Conservation (phyloP, 139 green algal genomes). For the Closterium sp. region DNA sequence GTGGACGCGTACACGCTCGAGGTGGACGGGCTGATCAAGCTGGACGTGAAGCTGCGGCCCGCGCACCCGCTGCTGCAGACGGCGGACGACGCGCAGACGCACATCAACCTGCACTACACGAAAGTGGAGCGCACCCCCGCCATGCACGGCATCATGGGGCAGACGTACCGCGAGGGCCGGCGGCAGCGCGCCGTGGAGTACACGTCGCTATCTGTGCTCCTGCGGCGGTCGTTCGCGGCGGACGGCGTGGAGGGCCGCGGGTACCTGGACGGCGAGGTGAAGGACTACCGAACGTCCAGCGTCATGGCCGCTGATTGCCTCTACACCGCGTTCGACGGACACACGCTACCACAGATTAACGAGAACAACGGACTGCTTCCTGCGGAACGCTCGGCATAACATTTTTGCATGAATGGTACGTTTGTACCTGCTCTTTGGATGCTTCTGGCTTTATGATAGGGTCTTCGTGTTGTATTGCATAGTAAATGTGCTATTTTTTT, state of each 20-base stretch:
- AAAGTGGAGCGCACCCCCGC: conserved; percentile 5
- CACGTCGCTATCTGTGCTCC: background rate
- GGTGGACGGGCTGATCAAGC: background rate
- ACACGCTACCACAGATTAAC: background rate
- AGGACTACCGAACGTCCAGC: background rate
- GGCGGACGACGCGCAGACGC: conserved; percentile 16
- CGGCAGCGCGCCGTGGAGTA: background rate
- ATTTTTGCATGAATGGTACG: too few species aligned
- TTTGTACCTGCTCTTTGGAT: too few species aligned
- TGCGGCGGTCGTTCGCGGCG: background rate
- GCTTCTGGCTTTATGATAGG: too few species aligned
- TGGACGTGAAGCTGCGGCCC: conserved; percentile 12
- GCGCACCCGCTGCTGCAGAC: conserved; percentile 31
- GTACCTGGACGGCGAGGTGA: conserved; percentile 1
- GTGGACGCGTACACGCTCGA: background rate
- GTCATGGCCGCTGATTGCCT: background rate
- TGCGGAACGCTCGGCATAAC: too few species aligned
- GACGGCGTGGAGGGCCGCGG: background rate
- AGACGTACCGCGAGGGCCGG: conserved; percentile 36
- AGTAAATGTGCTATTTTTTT: too few species aligned
- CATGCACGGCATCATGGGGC: conserved; percentile 48
- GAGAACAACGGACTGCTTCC: background rate
- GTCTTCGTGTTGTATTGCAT: too few species aligned
- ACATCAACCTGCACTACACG: conserved; percentile 41
- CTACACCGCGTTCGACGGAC: background rate